Conservation (phyloP, 2,329 filamentous ascomycete species). For the Hypoxylon sp. region DNA sequence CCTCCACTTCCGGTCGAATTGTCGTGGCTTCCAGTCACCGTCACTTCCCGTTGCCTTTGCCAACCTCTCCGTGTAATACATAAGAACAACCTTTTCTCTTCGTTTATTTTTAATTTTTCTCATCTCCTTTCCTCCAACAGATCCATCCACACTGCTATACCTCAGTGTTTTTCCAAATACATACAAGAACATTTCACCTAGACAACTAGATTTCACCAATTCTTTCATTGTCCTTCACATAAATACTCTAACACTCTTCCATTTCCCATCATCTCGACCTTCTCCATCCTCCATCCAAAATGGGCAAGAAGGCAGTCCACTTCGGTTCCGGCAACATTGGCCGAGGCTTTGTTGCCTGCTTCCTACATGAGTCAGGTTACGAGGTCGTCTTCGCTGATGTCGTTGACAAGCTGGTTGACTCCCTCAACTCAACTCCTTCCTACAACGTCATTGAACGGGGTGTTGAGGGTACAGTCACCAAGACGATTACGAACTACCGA, state of each 20-base stretch:
- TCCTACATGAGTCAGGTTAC: constrained; percentile 94
- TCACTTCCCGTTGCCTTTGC: constrained; percentile 19
- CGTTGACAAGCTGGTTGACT: constrained; percentile 84
- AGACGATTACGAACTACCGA: constrained; percentile 93
- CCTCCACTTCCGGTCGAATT: constrained; percentile 45
- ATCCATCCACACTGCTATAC: constrained; percentile 5
- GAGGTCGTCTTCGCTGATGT: constrained; percentile 98
- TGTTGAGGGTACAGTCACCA: constrained; percentile 82
- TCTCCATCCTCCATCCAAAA: constrained; percentile 53
- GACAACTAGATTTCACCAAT: constrained; percentile 10
- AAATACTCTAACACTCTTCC: not conserved
- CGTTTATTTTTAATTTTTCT: not conserved
- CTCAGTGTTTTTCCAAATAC: constrained; percentile 15
- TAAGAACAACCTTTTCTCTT: constrained; percentile 34
- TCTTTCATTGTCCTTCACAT: constrained; percentile 2
- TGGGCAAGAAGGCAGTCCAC: constrained; percentile 81
- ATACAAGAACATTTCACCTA: constrained; percentile 16
- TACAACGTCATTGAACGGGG: constrained; percentile 97
- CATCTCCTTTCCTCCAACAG: constrained; percentile 21
- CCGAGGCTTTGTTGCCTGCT: constrained; percentile 89
- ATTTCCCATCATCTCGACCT: not conserved
- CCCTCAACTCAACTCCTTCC: constrained; percentile 79
- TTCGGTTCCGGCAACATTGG: constrained; percentile 90
- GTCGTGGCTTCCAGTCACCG: constrained; percentile 33
- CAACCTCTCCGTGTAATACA: constrained; percentile 30